Percentiles rank a stretch among this genome's conserved stretches.
Conservation (phyloP, 176 grass and related monocot genomes). For the Oryza coarctata region DNA sequence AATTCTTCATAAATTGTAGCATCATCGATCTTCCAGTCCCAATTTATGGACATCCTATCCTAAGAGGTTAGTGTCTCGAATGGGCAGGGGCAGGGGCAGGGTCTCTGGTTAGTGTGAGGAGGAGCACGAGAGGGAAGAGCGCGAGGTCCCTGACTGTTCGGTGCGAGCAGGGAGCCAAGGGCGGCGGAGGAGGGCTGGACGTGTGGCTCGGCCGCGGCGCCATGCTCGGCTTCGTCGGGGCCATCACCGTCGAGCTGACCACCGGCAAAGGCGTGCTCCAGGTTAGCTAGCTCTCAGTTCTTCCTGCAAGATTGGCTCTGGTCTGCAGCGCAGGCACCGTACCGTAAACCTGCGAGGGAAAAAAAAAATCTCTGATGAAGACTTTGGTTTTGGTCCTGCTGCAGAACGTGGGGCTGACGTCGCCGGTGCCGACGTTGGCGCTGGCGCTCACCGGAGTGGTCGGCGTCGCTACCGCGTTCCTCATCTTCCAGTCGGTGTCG, state of each 20-base stretch:
- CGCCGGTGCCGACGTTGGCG: constrained; percentile 62
- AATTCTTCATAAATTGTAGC: neutral
- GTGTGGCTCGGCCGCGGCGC: constrained; percentile 81
- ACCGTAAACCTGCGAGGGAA: too few species aligned
- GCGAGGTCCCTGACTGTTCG: constrained; percentile 41
- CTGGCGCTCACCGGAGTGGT: constrained; percentile 59
- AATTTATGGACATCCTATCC: too few species aligned
- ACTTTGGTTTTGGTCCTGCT: neutral
- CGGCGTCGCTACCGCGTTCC: constrained; percentile 49
- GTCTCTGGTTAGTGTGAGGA: neutral
- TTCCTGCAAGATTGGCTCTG: neutral
- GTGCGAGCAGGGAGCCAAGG: constrained; percentile 68
- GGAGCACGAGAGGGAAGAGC: neutral
- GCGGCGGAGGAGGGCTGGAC: constrained; percentile 48
- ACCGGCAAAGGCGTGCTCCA: constrained; percentile 79
- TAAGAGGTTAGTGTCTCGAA: too few species aligned
- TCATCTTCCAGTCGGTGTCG: constrained; percentile 73
- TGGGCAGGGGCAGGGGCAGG: neutral
- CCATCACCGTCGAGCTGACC: constrained; percentile 52
- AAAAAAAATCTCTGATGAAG: neutral
- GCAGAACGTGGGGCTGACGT: constrained; percentile 65
- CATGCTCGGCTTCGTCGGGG: constrained; percentile 66
- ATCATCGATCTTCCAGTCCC: too few species aligned
- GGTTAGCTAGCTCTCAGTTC: constrained; percentile 26
- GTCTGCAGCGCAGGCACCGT: too few species aligned